Evolutionary conservation across 2,329 filamentous ascomycete species (phyloP).

Genomic region (Verticillium dahliae): DNA sequence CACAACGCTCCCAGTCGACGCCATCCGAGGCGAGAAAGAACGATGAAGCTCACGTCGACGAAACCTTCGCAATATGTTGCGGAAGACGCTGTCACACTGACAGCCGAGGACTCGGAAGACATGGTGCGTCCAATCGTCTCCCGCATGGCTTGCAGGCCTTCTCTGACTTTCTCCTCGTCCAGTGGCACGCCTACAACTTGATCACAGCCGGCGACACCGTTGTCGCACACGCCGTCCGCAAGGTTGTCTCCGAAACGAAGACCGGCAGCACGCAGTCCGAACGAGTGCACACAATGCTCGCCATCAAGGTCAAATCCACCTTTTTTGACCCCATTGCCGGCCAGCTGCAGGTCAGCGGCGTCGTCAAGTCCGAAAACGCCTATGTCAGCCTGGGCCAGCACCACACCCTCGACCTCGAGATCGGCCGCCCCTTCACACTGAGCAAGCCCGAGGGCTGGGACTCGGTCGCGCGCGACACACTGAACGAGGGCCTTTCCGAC

Average conservation of each 20-base stretch:
- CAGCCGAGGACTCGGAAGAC: slow-evolving; percentile 39
- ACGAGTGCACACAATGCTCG: slow-evolving; percentile 51
- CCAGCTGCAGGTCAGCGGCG: slow-evolving; percentile 49
- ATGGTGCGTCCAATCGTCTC: slow-evolving; percentile 24
- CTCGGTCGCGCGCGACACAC: slow-evolving; percentile 71
- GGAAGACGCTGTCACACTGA: slow-evolving; percentile 33
- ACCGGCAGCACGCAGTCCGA: slow-evolving; percentile 40
- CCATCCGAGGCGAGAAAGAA: slow-evolving; percentile 6
- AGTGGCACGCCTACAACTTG: slow-evolving; percentile 58
- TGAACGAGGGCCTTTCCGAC: slow-evolving; percentile 72
- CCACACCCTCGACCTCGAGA: slow-evolving; percentile 70
- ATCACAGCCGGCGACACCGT: slow-evolving; percentile 47
- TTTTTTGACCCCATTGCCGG: slow-evolving; percentile 52
- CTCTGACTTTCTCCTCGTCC: slow-evolving; percentile 1
- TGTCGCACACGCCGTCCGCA: slow-evolving; percentile 49
- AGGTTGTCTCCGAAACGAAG: slow-evolving; percentile 41
- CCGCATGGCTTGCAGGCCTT: too few relatives aligned
- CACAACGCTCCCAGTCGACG: background rate
- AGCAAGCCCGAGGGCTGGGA: slow-evolving; percentile 82
- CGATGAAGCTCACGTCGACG: slow-evolving; percentile 33
- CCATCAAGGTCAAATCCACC: slow-evolving; percentile 48
- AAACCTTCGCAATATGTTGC: slow-evolving; percentile 29
- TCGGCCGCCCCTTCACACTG: slow-evolving; percentile 80
- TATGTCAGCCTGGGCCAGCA: slow-evolving; percentile 48
- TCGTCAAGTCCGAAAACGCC: slow-evolving; percentile 45